Evolutionary conservation across 2,329 filamentous ascomycete species (phyloP).

Genomic region (Aspergillus brunneoviolaceus): DNA sequence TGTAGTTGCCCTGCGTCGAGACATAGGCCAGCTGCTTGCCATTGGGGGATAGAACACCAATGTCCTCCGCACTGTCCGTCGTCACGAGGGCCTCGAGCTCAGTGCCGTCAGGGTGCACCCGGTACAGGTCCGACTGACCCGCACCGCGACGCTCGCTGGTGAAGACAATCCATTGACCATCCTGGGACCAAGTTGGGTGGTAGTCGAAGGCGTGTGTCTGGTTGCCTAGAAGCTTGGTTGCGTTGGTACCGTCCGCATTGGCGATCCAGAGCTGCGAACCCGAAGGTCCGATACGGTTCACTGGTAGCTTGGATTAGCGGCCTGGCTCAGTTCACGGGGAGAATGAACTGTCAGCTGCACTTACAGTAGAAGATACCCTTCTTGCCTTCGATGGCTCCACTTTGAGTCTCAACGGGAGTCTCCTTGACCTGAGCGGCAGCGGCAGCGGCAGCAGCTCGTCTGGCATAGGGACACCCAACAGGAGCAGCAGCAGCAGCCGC

Average conservation of each 20-base stretch:
- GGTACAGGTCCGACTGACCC: constrained; percentile 13
- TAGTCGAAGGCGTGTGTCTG: constrained; percentile 4
- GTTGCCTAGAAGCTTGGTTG: not conserved
- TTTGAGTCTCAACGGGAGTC: not conserved
- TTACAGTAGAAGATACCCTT: constrained; percentile 7
- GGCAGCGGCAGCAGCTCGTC: not conserved
- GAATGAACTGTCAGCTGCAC: not conserved
- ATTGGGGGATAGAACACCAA: constrained; percentile 39
- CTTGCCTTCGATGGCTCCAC: constrained; percentile 1
- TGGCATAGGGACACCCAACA: constrained; percentile 2
- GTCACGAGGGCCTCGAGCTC: constrained; percentile 35
- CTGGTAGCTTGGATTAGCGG: not conserved
- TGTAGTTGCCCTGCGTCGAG: constrained; percentile 38
- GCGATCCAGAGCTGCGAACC: constrained; percentile 3
- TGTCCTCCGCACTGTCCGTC: constrained; percentile 41
- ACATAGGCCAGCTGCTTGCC: constrained; percentile 42
- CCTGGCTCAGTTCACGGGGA: not conserved
- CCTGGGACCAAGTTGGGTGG: constrained; percentile 1
- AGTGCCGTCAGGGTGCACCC: constrained; percentile 36
- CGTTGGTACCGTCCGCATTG: constrained; percentile 5
- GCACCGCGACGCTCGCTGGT: constrained; percentile 7
- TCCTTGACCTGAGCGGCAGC: not conserved
- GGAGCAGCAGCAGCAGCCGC: not conserved
- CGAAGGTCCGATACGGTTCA: constrained; percentile 7
- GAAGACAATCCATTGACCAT: constrained; percentile 4